These are phyloP conservation scores for Isabelozyma heimii DNA, from an alignment of 805 yeast genomes.

Conservation along the genomic window DNA sequence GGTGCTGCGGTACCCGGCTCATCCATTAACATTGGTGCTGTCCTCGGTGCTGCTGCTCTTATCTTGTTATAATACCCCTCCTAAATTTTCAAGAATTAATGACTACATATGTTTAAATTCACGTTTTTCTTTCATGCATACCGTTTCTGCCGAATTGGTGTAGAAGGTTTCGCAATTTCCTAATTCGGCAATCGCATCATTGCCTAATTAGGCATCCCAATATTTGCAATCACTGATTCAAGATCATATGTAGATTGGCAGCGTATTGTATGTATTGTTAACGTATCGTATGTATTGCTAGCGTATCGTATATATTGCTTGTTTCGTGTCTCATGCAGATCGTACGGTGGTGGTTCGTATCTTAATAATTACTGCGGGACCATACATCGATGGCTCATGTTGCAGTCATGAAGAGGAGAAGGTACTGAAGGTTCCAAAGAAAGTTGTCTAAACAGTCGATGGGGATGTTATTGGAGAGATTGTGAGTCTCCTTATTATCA, in stretches of 20 bases:
- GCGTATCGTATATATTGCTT: too few species aligned
- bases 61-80: constrained; percentile 1
- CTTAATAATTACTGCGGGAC: background rate
- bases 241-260: too few species aligned
- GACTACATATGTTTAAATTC: background rate
- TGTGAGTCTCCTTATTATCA: constrained; percentile 2
- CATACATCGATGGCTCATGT: background rate
- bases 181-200: background rate
- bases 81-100: background rate
- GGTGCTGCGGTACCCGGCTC: constrained; percentile 2
- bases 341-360: too few species aligned
- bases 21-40: constrained; percentile 7
- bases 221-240: background rate
- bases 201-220: background rate
- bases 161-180: background rate
- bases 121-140: background rate
- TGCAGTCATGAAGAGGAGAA: constrained; percentile 34
- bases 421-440: constrained; percentile 38
- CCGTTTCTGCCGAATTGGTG: background rate
- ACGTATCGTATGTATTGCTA: too few species aligned
- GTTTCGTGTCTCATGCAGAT: too few species aligned
- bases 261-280: too few species aligned
- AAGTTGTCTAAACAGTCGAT: constrained; percentile 38
- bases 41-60: constrained; percentile 3
- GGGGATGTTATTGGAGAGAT: constrained; percentile 22